A percentile compares a stretch with the other conserved stretches of the same genome.
phyloP scores from a whole-genome alignment of 495 filamentous ascomycete species.

The Barbatosphaeria neglecta region DNA sequence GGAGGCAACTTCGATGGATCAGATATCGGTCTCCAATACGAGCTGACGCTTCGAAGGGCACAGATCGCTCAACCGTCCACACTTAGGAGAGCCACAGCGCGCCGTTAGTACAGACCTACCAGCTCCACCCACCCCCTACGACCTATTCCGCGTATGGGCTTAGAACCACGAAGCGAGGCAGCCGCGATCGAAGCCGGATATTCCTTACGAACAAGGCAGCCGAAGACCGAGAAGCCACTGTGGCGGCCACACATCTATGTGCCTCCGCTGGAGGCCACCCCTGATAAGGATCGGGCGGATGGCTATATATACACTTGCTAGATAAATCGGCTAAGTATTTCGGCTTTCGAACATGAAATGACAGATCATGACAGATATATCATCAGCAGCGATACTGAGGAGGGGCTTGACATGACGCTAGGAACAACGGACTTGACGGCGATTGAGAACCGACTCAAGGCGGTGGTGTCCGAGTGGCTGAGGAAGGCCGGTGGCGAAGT shows the following conservation, averaged over 20 bases:
- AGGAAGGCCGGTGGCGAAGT: not conserved
- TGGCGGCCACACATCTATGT: conserved; percentile 20
- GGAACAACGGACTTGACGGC: not conserved
- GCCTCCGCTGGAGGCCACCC: conserved; percentile 22
- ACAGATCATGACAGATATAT: not conserved
- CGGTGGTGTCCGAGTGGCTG: not conserved
- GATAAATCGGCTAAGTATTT: not conserved
- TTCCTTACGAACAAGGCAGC: not conserved
- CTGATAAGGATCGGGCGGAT: conserved; percentile 14
- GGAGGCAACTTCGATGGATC: not conserved
- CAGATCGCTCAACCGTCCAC: not conserved
- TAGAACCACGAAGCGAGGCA: not conserved
- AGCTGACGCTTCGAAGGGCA: not conserved
- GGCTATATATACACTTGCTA: not conserved
- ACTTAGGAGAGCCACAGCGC: not conserved
- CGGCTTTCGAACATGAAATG: not conserved
- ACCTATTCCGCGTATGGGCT: not conserved
- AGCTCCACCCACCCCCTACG: not conserved
- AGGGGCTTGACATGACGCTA: not conserved
- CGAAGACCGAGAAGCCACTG: not conserved
- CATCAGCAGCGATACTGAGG: not conserved
- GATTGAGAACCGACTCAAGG: not conserved
- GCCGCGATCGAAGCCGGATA: not conserved
- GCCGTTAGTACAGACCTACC: not conserved
- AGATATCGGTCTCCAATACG: not conserved